Conservation (phyloP, 257 asterid species). For the Avicennia marina region DNA sequence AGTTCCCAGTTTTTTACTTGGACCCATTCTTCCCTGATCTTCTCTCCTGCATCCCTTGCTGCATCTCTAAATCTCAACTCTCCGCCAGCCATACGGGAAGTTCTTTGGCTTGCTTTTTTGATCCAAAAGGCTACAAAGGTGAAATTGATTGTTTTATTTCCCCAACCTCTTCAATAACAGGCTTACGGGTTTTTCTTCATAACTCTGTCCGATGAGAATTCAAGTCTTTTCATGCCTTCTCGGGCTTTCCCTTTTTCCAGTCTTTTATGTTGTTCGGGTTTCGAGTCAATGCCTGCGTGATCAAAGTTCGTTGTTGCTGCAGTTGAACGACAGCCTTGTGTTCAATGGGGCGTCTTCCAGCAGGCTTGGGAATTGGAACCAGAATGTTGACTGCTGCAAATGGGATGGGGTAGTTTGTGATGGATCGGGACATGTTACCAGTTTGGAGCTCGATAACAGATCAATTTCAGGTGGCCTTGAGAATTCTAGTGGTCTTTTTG, state of each 20-base stretch:
- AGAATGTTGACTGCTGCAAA: constrained; percentile 40
- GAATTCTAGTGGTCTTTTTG: constrained; percentile 34
- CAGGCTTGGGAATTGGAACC: constrained; percentile 40
- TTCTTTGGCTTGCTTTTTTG: not conserved
- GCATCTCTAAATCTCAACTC: constrained; percentile 12
- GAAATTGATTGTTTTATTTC: too few species aligned
- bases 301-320: constrained; percentile 38
- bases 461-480: constrained; percentile 31
- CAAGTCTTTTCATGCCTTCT: constrained; percentile 34
- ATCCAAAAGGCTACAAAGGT: constrained; percentile 1
- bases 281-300: constrained; percentile 39
- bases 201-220: constrained; percentile 44
- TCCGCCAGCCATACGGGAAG: constrained; percentile 8
- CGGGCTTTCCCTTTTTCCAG: constrained; percentile 24
- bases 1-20: constrained; percentile 10
- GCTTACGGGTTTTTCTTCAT: constrained; percentile 25
- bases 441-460: constrained; percentile 36
- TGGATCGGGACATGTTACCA: constrained; percentile 36
- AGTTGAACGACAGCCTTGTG: constrained; percentile 28
- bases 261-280: constrained; percentile 3
- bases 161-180: constrained; percentile 8
- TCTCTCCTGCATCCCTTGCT: not conserved
- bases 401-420: constrained; percentile 62
- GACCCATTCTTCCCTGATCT: constrained; percentile 10
- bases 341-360: constrained; percentile 17